Evolutionary conservation across 176 grass and related monocot genomes (phyloP), one percentile per base, ranked within the genome.

Genomic region (Avena atlantica): DNA sequence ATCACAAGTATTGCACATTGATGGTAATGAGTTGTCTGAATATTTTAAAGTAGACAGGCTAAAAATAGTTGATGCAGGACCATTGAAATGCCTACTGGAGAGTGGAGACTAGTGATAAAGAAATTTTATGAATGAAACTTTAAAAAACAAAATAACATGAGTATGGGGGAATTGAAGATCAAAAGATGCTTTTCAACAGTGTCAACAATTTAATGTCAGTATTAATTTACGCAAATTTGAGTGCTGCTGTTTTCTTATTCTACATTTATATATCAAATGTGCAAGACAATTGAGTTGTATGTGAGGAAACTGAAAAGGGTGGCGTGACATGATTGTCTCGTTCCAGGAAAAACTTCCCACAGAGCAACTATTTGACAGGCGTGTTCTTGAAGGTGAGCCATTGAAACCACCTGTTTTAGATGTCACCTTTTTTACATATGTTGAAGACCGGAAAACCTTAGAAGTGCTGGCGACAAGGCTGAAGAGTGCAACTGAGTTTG

Each of bases 401-500:
- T 60, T 94, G 48, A 89, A 91, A 62, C 93, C 96, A 17, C 81
- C 91, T 36, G 64, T 68, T 56, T 79, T 98, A 40, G 85, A 85
- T n/a, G 73, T 82, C 19, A 98, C 90, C 62, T 93, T 92, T 84
- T 95, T 98, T 89, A 95, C 86, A 74, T 93, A 88, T 81, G 93
- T 98, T 48, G 86, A 92, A 57, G 88, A 90, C 61, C 67, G 88
- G 79, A 94, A 94, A 88, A 93, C 89, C 56, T 92, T 98, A 83
- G 80, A 87, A 53, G 53, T 83, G 66, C 76, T 98, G 87, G 90
- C 52, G 19, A 40, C 79, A 11, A 98, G 94, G 87, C 63, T 98
- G 82, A 92, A 89, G 63, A 45, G n/a, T 80, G 88, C 88, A 67
- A 85, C 88, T 69, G 96, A 95, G 77, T 95, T 98, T 91, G 88